Percentiles rank a stretch among this genome's conserved stretches.
phyloP scores from a whole-genome alignment of 176 grass and related monocot species.

The Zizania latifolia region DNA sequence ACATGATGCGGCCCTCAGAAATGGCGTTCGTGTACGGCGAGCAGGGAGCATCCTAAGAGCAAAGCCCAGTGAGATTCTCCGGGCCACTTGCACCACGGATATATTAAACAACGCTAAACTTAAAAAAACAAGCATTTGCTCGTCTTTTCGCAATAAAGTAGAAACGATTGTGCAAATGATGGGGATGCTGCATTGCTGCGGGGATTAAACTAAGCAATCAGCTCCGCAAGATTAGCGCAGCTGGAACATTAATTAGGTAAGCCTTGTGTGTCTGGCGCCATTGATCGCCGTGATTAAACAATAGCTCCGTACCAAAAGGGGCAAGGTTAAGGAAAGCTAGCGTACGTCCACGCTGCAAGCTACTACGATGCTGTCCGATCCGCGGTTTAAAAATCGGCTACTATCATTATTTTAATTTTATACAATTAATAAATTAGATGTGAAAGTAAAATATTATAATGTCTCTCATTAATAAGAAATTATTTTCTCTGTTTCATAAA shows the following conservation, averaged over 20 bases:
- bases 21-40: no score
- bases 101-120: background rate
- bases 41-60: no score
- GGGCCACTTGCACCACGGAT: background rate
- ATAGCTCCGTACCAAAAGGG: background rate
- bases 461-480: no score
- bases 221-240: background rate
- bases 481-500: no score
- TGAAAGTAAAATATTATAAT: no score
- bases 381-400: no score
- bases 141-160: conserved; percentile 5
- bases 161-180: background rate
- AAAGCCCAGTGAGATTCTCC: background rate
- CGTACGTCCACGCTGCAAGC: background rate
- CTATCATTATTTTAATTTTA: no score
- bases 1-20: no score
- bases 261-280: background rate
- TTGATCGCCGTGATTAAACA: background rate
- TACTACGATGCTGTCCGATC: no score
- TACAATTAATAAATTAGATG: no score
- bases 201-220: background rate
- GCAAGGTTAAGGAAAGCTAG: background rate
- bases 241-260: background rate
- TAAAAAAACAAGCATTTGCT: background rate
- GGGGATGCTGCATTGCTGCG: background rate